phyloP scores from a whole-genome alignment of 2,329 filamentous ascomycete genomes.

The Balansia obtecta region DNA sequence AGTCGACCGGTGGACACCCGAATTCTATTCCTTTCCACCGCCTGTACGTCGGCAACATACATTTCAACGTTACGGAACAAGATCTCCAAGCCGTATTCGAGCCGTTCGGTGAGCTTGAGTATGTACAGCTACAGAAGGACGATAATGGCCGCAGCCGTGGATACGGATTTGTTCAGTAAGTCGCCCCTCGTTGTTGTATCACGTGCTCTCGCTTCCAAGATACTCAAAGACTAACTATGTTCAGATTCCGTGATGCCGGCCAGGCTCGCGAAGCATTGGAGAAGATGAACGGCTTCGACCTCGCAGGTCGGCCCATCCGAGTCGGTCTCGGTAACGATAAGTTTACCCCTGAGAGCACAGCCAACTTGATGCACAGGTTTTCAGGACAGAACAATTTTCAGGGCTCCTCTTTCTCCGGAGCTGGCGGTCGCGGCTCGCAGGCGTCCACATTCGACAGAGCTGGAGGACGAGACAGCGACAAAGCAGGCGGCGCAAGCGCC shows the following conservation, averaged over 20 bases:
- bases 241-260: slow-evolving; percentile 75
- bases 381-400: slow-evolving; percentile 73
- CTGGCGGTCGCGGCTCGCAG: slow-evolving; percentile 75
- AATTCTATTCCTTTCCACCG: slow-evolving; percentile 93
- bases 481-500: slow-evolving; percentile 82
- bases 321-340: slow-evolving; percentile 99
- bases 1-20: slow-evolving; percentile 53
- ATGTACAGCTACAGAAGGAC: slow-evolving; percentile 95
- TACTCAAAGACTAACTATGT: not conserved
- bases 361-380: slow-evolving; percentile 84
- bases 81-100: slow-evolving; percentile 95
- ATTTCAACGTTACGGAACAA: slow-evolving; percentile 96
- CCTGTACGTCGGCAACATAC: slow-evolving; percentile 97
- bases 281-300: slow-evolving; percentile 99
- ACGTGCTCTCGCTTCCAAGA: no score
- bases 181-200: slow-evolving; percentile 13
- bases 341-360: slow-evolving; percentile 95
- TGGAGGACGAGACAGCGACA: slow-evolving; percentile 78
- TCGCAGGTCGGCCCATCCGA: slow-evolving; percentile 91
- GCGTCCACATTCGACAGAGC: slow-evolving; percentile 84
- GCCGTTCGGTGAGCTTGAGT: slow-evolving; percentile 94
- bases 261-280: slow-evolving; percentile 90
- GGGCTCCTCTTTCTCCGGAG: slow-evolving; percentile 83
- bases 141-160: slow-evolving; percentile 82
- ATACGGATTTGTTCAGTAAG: slow-evolving; percentile 98